A percentile compares a stretch with the other conserved stretches of the same genome.
phyloP scores from a whole-genome alignment of 805 yeast species.

The Candida dajiaensis region DNA sequence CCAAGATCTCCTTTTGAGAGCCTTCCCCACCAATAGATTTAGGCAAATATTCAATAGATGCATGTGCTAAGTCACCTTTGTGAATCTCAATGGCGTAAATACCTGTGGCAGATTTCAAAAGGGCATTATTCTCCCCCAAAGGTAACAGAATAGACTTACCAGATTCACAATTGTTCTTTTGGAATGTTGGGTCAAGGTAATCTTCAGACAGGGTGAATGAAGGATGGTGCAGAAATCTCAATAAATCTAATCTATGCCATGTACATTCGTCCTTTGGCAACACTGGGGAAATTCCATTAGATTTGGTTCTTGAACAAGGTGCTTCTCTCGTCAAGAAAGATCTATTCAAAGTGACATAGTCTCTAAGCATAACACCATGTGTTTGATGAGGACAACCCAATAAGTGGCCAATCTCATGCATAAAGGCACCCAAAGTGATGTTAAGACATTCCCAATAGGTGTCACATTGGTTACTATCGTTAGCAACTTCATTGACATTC shows the following conservation, averaged over 20 bases:
- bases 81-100: constrained; percentile 67
- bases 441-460: constrained; percentile 87
- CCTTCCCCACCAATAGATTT: constrained; percentile 52
- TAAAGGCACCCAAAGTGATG: constrained; percentile 84
- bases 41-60: constrained; percentile 59
- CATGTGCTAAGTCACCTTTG: constrained; percentile 38
- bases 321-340: constrained; percentile 72
- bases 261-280: constrained; percentile 63
- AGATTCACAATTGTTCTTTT: constrained; percentile 19
- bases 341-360: constrained; percentile 74
- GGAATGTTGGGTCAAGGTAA: constrained; percentile 37
- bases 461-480: constrained; percentile 80
- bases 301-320: constrained; percentile 45
- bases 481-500: constrained; percentile 70
- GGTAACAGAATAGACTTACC: constrained; percentile 43
- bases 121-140: constrained; percentile 36
- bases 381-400: constrained; percentile 92
- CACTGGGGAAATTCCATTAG: constrained; percentile 43
- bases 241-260: constrained; percentile 80
- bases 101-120: constrained; percentile 55
- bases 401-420: constrained; percentile 92
- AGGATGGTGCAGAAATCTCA: constrained; percentile 77
- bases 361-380: constrained; percentile 85
- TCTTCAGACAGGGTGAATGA: constrained; percentile 71
- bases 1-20: constrained; percentile 42